Base-by-base conservation (phyloP, 805 yeast genomes). In the Starmerella sirachaensis region DNA sequence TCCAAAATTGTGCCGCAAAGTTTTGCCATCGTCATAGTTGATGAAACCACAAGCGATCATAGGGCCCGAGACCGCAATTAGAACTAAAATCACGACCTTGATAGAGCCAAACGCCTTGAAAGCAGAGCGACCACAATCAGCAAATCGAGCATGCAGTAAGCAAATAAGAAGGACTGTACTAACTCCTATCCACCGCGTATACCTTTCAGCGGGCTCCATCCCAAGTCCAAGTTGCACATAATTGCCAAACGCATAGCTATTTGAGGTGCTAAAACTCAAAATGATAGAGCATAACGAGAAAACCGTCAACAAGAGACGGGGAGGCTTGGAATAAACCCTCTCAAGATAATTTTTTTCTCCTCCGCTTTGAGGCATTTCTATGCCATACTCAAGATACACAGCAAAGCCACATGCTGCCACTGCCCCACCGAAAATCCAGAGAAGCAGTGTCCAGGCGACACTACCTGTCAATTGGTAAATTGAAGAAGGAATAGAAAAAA, bases 261-360 rank as follows among this genome's bases (percentile, higher is more conserved):
- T 76, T 2, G 78, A 76, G 6, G 78, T 69, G 39, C 77, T 69
- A 51, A 73, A 72, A 2, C 78, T 76, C 11, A 76, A 56, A 18
- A 74, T 46, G n/a, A 75, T 73, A 41, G 71, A 66, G 35, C 66
- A 67, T 31, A 73, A 66, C 3, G 77, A 69, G 39, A 64, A 67
- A 10, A 63, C 49, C 14, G 63, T 69, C 33, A 74, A 67, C 20
- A 70, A 67, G 31, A 76, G 59, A 40, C 70, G 67, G 47, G 61
- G 65, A 6, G 83, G 83, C 40, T 59, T 62, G 27, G 60, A 60
- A 59, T 63, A 75, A 13, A 75, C 69, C 41, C 74, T 60, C 52
- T 74, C 78, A 35, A 76, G 61, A 49, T 76, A 76, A 54, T 76
- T 76, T 56, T 74, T 72, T 52, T 76, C 83, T 30, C 82, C 82